Evolutionary conservation across 257 asterid genomes (phyloP), one percentile per base, ranked within the genome.

Genomic region (Solanum corneliomulleri): DNA sequence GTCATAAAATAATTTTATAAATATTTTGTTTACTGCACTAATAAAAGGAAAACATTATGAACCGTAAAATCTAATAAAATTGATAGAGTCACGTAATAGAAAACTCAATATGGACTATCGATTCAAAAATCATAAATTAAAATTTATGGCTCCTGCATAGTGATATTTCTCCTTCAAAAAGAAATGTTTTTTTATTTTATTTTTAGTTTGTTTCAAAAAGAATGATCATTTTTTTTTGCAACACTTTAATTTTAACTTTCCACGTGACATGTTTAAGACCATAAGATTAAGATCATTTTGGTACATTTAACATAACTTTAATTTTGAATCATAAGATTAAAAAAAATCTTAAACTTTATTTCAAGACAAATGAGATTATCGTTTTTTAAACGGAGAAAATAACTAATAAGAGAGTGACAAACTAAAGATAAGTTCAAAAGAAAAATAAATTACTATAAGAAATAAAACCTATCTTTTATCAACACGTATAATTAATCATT

Each of bases 301-400:
- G 0, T 33, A 3, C 1, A 33, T 33, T 33, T 33, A 1, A 33
- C 35, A 33, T 3, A 33, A 33, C 5, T 33, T 33, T 33, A 33
- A 0, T 33, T 33, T 33, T 0, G 35, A 33, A 33, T 33, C 5
- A 33, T 0, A 33, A 3, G 0, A 33, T 33, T 33, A 33, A 33
- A 33, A 33, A 33, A 33, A 33, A 0, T 33, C 35, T 33, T 4
- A 33, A 4, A 33, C 35, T 33, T 33, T 0, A 0, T 33, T 33
- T 0, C 5, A 33, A 33, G 0, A 3, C 0, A 0, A 33, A 33
- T 33, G 0, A 33, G 0, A 1, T 33, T 33, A 33, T 33, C 5
- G 3, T 3, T 33, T 33, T 33, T 33, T 33, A 33, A 33, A 33
- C 1, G 5, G 1, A 0, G 1, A 4, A 0, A 33, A 3, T 33